A percentile compares a stretch with the other conserved stretches of the same genome.
Conservation (phyloP, 805 yeast species). For the Soucietia sequanensis region DNA sequence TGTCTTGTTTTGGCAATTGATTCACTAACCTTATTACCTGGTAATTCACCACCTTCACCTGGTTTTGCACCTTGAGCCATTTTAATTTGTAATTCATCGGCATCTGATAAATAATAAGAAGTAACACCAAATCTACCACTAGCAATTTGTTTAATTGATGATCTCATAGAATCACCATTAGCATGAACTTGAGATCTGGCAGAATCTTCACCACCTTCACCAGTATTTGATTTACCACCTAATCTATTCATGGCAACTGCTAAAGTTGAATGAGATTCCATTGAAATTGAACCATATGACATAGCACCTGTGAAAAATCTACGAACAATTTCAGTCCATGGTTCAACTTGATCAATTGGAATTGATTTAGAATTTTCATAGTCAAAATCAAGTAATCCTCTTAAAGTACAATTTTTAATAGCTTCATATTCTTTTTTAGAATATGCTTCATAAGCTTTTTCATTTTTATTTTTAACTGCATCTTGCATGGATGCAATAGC, state of each 20-base stretch:
- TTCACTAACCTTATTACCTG: slow-evolving; percentile 87
- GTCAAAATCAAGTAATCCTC: slow-evolving; percentile 93
- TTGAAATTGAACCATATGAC: slow-evolving; percentile 98
- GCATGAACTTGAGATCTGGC: slow-evolving; percentile 78
- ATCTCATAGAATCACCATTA: slow-evolving; percentile 97
- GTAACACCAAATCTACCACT: slow-evolving; percentile 99
- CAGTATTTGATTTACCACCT: slow-evolving; percentile 97
- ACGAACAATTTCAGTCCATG: slow-evolving; percentile 98
- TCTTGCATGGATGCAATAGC: slow-evolving; percentile 96
- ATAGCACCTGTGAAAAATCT: slow-evolving; percentile 99
- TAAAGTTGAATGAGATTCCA: slow-evolving; percentile 96
- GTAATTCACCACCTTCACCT: slow-evolving; percentile 99
- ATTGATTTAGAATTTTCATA: slow-evolving; percentile 67
- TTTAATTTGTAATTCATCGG: slow-evolving; percentile 96
- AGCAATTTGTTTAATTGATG: slow-evolving; percentile 98
- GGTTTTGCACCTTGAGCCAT: slow-evolving; percentile 99
- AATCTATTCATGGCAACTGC: slow-evolving; percentile 98
- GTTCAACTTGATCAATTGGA: slow-evolving; percentile 97
- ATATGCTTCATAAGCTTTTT: slow-evolving; percentile 86
- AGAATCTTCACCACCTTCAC: slow-evolving; percentile 99
- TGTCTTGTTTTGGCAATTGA: slow-evolving; percentile 93
- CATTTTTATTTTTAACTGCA: slow-evolving; percentile 97
- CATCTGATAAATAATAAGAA: slow-evolving; percentile 88
- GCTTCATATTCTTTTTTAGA: slow-evolving; percentile 90
- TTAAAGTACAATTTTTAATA: slow-evolving; percentile 84